Conservation (phyloP, 176 grass and related monocot species). For the Zoysia japonica region DNA sequence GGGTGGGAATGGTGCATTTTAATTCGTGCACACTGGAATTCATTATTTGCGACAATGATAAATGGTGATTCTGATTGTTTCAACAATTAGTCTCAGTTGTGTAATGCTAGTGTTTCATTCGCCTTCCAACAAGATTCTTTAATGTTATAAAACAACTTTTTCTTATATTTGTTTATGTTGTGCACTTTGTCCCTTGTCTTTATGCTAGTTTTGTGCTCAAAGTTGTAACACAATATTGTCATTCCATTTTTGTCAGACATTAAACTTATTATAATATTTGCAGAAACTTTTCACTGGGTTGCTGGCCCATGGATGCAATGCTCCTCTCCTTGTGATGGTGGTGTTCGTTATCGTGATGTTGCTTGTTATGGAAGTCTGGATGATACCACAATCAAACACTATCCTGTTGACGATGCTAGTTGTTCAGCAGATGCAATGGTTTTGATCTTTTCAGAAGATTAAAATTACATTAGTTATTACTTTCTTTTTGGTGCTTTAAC, state of each 20-base stretch:
- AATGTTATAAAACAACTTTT: not conserved
- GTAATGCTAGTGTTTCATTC: not conserved
- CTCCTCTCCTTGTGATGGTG: slow-evolving; percentile 84
- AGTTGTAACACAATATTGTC: not conserved
- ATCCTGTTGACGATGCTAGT: slow-evolving; percentile 70
- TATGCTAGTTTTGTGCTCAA: not conserved
- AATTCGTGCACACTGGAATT: not conserved
- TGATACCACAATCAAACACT: slow-evolving; percentile 65
- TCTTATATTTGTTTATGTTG: not conserved
- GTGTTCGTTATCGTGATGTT: slow-evolving; percentile 66
- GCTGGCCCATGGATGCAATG: slow-evolving; percentile 74
- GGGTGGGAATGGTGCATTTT: not conserved
- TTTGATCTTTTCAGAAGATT: not conserved
- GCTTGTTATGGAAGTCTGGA: slow-evolving; percentile 67
- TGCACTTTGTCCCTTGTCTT: slow-evolving; percentile 4
- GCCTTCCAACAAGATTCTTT: not conserved
- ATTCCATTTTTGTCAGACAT: slow-evolving; percentile 1
- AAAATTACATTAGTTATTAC: not conserved
- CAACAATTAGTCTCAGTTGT: not conserved
- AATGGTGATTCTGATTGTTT: not conserved
- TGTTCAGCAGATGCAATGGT: slow-evolving; percentile 70
- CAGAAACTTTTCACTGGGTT: slow-evolving; percentile 80
- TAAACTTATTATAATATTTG: slow-evolving; percentile 22
- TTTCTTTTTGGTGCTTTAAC: not conserved
- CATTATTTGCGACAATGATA: not conserved